Conservation (phyloP, 805 yeast genomes). For the Hemisphaericaspora nanyangensis region DNA sequence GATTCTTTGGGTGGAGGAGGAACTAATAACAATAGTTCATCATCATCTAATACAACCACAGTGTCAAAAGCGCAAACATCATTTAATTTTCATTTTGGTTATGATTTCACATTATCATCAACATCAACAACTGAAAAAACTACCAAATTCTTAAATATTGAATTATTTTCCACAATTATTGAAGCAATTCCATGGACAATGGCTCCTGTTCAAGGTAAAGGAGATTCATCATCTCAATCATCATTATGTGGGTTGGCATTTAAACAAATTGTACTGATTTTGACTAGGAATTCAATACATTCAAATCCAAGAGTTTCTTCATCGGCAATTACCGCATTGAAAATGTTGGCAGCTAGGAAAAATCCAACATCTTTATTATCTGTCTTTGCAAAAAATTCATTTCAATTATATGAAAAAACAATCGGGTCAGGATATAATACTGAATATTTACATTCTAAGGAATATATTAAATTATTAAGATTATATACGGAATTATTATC, state of each 20-base stretch:
- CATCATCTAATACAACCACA: not conserved
- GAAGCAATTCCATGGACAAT: conserved; percentile 69
- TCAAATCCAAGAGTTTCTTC: conserved; percentile 55
- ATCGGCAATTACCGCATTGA: conserved; percentile 63
- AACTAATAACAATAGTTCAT: not conserved
- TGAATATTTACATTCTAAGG: conserved; percentile 57
- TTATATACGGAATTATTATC: conserved; percentile 76
- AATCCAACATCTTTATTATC: conserved; percentile 67
- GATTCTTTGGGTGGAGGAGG: conserved; percentile 27
- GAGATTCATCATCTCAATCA: conserved; percentile 13
- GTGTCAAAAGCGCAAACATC: conserved; percentile 32
- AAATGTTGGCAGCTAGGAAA: conserved; percentile 59
- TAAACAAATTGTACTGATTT: conserved; percentile 65
- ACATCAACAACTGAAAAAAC: conserved; percentile 1
- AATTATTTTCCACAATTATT: conserved; percentile 64
- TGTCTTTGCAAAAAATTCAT: conserved; percentile 74
- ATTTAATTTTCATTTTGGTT: conserved; percentile 37
- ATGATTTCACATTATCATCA: conserved; percentile 30
- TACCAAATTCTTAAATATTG: conserved; percentile 42
- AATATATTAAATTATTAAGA: conserved; percentile 55
- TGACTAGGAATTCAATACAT: conserved; percentile 76
- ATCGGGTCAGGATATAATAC: conserved; percentile 50
- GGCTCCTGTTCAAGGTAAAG: conserved; percentile 24
- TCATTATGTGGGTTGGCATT: conserved; percentile 47
- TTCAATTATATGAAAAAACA: conserved; percentile 66